These are phyloP conservation scores for Termitomyces sp. DNA, from an alignment of 768 basidiomycete species.

Conservation along the genomic window DNA sequence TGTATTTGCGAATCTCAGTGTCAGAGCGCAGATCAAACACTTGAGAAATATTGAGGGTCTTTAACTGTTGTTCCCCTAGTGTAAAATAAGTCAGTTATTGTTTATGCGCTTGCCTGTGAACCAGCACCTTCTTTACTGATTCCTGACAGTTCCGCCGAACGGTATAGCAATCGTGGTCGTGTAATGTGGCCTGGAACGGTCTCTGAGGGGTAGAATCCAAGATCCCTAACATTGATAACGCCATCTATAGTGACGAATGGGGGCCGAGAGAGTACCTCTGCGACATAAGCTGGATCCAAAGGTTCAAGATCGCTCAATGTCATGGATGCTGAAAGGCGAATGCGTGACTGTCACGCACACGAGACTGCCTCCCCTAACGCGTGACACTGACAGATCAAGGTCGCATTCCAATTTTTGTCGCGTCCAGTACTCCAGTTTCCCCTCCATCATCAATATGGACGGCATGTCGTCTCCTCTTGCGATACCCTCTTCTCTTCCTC, in stretches of 20 bases:
- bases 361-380: slow-evolving; percentile 32
- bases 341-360: slow-evolving; percentile 25
- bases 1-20: slow-evolving; percentile 74
- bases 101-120: neutral
- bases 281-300: slow-evolving; percentile 63
- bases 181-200: slow-evolving; percentile 46
- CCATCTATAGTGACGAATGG: slow-evolving; percentile 73
- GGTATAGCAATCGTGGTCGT: slow-evolving; percentile 54
- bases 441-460: slow-evolving; percentile 48
- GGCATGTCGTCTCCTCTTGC: slow-evolving; percentile 55
- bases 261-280: slow-evolving; percentile 57
- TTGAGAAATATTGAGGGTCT: slow-evolving; percentile 57
- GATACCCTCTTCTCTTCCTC: slow-evolving; percentile 47
- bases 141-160: slow-evolving; percentile 69
- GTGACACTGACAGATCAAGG: slow-evolving; percentile 13
- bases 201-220: slow-evolving; percentile 57
- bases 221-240: slow-evolving; percentile 71
- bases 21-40: slow-evolving; percentile 81
- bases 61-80: slow-evolving; percentile 55
- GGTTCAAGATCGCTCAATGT: slow-evolving; percentile 48
- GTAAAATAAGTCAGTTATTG: neutral
- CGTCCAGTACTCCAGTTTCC: slow-evolving; percentile 20
- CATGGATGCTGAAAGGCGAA: slow-evolving; percentile 20
- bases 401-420: slow-evolving; percentile 29
- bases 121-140: slow-evolving; percentile 66